Conservation (phyloP, 495 filamentous ascomycete species). For the Podospora sp. region DNA sequence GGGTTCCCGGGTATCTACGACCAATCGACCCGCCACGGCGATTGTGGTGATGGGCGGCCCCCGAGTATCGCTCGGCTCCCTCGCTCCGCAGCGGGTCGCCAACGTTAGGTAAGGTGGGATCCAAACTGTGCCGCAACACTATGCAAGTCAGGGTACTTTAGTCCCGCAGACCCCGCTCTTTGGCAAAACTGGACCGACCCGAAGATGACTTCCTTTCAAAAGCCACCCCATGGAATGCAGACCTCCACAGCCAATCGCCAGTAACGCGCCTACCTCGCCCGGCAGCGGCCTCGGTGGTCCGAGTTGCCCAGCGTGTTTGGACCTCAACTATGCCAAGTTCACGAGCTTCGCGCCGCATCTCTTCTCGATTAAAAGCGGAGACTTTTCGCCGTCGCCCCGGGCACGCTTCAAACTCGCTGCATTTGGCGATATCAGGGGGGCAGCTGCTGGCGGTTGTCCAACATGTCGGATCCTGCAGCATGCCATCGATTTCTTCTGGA, state of each 20-base stretch:
- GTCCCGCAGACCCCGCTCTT: too few species aligned
- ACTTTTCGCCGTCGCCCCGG: neutral
- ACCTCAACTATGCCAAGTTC: slow-evolving; percentile 13
- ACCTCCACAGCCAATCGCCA: neutral
- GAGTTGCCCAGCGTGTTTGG: slow-evolving; percentile 13
- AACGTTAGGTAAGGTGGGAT: too few species aligned
- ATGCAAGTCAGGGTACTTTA: too few species aligned
- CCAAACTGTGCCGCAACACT: too few species aligned
- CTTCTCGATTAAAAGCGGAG: neutral
- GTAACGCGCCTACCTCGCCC: neutral
- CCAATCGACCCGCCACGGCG: too few species aligned
- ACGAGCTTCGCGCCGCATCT: slow-evolving; percentile 1
- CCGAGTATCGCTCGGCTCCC: too few species aligned
- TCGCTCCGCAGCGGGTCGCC: too few species aligned
- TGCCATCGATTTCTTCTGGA: slow-evolving; percentile 21
- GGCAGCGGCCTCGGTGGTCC: neutral
- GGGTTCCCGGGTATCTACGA: too few species aligned
- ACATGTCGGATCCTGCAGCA: slow-evolving; percentile 15
- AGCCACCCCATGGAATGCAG: neutral
- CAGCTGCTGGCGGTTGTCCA: slow-evolving; percentile 14
- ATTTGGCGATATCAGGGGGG: neutral
- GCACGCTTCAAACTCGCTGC: slow-evolving; percentile 12
- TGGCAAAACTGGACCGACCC: too few species aligned
- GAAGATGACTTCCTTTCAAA: neutral
- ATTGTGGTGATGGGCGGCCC: too few species aligned